Evolutionary conservation across 164 flowering plant species (phyloP), one percentile per base, ranked within the genome.

Genomic region (Nymphaea colorata): DNA sequence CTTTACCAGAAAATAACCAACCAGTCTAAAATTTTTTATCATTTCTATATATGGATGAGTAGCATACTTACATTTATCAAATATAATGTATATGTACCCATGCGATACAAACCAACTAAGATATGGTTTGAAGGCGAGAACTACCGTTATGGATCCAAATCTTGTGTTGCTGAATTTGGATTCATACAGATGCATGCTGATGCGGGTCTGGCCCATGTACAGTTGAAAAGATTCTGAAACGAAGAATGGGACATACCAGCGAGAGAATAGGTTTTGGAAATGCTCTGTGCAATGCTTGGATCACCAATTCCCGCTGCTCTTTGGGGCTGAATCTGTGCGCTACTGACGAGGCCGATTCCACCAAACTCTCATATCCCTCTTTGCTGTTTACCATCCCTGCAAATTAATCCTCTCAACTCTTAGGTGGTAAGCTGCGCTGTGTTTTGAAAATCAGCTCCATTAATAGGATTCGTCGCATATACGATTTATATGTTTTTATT

Each of bases 341-440:
- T 44, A 76, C 82, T 53, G 43, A 76, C 7, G 69, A 63, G 4
- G 94, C 80, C 14, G 90, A 86, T 71, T 90, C 94, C 64, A 90
- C 83, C 74, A 92, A 76, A 75, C 96, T 79, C 10, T 85, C 91
- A 65, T 89, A 95, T 1, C 94, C 97, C 3, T 64, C 74, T 80
- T 82, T 84, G 12, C 36, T 70, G 76, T 72, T 87, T 62, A 68
- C 79, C 16, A 81, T 25, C 51, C 96, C 96, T 93, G 75, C 42
- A 72, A 51, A 67, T 61, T 47, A 47, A 25, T 25, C 36, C 36
- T 25, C 36, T 25, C 36, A 25, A 25, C 1, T 25, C 36, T 25
- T 25, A 25, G 0, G 36, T 25, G 36, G 36, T 25, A 25, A 25
- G 36, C 36, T 0, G 36, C 36, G 36, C 36, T 25, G 36, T 25